Base-by-base conservation (phyloP, 768 basidiomycete species). In the Lyophyllum decastes region DNA sequence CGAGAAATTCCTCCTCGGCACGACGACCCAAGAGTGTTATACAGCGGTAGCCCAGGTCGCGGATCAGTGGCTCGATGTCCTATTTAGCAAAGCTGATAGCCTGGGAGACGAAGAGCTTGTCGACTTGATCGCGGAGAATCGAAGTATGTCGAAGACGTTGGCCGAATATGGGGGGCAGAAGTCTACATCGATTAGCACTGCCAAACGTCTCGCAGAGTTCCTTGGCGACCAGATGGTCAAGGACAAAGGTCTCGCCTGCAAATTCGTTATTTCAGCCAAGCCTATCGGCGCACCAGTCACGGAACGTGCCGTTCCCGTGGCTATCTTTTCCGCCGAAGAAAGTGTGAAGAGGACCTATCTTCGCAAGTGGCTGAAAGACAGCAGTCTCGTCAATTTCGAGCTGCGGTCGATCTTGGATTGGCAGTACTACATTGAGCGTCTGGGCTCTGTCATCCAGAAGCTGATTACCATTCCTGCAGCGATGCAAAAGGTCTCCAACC, bases 391-490 rank as follows among this genome's bases (percentile, higher is more conserved):
- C 34, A 89, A 85, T 62, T 98, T 99, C 64, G 95, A 98, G 52
- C 77, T 99, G 43, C 88, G 97, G 17, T 87, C 90, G 17, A 97
- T 99, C 63, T 81, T 99, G 59, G 97, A 99, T 70, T 99, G 97
- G 97, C 84, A 87, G 30, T 99, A 99, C 72, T 99, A 98, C 76
- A 95, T 98, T 65, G 97, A 98, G 67, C 89, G 97, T 17, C 73
- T 99, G 22, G 97, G 97, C 5, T 97, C 95, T 2, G 97, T 98
- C 64, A 95, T 99, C 57, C 97, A 99, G 73, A 99, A 99, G 66
- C 78, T 99, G 54, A 98, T 99, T 74, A 99, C 97, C 1, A 99
- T 99, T 64, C 97, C 97, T 8, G 97, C 97, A 7, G 97, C 97
- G 0, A 90, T 98, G 84, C 97, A 99, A 70, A 96, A 96, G 65